Base-by-base conservation (phyloP, 1,284 basidiomycete genomes). In the Ustanciosporium gigantosporum region DNA sequence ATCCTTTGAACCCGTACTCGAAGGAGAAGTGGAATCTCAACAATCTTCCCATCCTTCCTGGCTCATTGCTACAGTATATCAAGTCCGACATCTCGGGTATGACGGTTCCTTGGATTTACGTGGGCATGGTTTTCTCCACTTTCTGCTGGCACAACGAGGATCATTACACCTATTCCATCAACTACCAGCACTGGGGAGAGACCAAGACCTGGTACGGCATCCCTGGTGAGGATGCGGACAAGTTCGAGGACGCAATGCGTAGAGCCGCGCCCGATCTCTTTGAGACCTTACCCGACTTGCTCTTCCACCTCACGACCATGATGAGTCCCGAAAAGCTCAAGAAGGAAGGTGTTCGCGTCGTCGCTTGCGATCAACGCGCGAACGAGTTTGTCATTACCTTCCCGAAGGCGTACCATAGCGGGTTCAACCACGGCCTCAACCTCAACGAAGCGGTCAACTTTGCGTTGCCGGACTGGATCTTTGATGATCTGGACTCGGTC, bases 61-160 rank as follows among this genome's bases (percentile, higher is more conserved):
- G 92, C 46, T 96, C 91, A 43, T 83, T 93, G 32, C 82, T 91
- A 37, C 80, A 82, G 17, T 98, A 89, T 80, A 96, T 99, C 82
- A 95, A 96, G 80, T 93, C 91, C 5, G 94, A 98, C 79, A 96
- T 99, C 50, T 97, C 92, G 45, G 95, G 95, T 16, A 98, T 98
- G 95, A 99, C 95, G 0, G 91, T 97, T 4, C 95, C 95, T 6
- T 99, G 95, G 95, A 95, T 93, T 45, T 98, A 99, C 79, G 91
- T 98, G 50, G 95, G 95, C 40, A 98, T 99, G 94, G 84, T 93
- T 36, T 97, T 98, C 79, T 96, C 93, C 9, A 94, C 95, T 1
- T 99, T 99, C 80, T 97, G 94, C 79, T 99, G 95, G 95, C 95
- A 99, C 80, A 98, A 98, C 78, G 95, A 99, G 86, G 95, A 98